phyloP scores from a whole-genome alignment of 805 yeast genomes.

The Cyberlindnera maclurae region DNA sequence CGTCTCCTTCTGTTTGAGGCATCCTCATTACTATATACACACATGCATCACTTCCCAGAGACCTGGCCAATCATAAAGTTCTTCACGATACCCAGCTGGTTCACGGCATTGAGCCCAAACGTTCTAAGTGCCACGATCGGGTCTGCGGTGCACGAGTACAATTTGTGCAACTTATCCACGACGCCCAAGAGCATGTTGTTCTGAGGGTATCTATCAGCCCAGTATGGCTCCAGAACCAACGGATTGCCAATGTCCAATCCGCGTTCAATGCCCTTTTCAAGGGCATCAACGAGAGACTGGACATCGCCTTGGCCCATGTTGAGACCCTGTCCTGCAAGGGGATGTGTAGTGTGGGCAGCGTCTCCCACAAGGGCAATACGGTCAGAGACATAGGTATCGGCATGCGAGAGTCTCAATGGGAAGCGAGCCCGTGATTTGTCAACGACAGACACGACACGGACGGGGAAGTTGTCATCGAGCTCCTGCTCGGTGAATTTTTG shows the following conservation, averaged over 20 bases:
- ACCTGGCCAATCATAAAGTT: conserved; percentile 58
- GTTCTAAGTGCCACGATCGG: conserved; percentile 75
- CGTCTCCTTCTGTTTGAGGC: conserved; percentile 1
- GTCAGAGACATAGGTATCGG: conserved; percentile 79
- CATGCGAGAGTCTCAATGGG: conserved; percentile 84
- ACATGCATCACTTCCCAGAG: conserved; percentile 31
- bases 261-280: conserved; percentile 63
- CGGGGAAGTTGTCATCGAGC: conserved; percentile 59
- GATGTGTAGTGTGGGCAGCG: conserved; percentile 97
- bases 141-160: conserved; percentile 64
- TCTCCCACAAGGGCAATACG: conserved; percentile 94
- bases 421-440: conserved; percentile 73
- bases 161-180: conserved; percentile 86
- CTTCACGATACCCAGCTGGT: conserved; percentile 59
- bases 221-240: conserved; percentile 79
- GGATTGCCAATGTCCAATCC: conserved; percentile 87
- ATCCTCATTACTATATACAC: conserved; percentile 2
- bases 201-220: conserved; percentile 70
- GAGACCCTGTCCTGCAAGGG: conserved; percentile 95
- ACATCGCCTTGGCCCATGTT: conserved; percentile 98
- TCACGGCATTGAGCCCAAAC: conserved; percentile 65
- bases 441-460: conserved; percentile 52
- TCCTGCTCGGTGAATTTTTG: conserved; percentile 32
- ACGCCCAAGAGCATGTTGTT: conserved; percentile 81
- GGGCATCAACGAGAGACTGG: conserved; percentile 54